A percentile compares a stretch with the other conserved stretches of the same genome.
These are phyloP conservation scores for Neonothopanus nambi DNA, from an alignment of 1,284 basidiomycete species.

Conservation along the genomic window DNA sequence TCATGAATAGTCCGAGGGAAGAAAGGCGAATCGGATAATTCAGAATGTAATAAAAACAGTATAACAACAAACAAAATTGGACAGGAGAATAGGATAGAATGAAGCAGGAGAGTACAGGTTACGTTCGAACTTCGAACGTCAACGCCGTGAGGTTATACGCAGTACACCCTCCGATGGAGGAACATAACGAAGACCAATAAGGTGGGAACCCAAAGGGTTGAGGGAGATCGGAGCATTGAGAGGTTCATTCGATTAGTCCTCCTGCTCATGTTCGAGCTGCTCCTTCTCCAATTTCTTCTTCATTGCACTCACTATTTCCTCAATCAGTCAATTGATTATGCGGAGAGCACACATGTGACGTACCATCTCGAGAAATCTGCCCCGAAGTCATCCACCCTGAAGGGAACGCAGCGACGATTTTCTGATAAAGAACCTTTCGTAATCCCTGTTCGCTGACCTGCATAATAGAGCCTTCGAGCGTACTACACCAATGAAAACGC, in stretches of 20 bases:
- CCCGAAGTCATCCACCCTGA: conserved; percentile 72
- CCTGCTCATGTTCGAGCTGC: conserved; percentile 9
- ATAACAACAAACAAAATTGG: no score
- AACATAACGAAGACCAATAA: no score
- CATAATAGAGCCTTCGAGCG: conserved; percentile 65
- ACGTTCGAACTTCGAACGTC: no score
- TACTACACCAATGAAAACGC: conserved; percentile 35
- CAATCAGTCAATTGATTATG: not conserved
- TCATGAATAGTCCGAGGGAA: no score
- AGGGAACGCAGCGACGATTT: conserved; percentile 77
- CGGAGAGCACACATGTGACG: conserved; percentile 17
- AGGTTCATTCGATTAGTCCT: not conserved
- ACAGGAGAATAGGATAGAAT: no score
- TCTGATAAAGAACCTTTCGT: conserved; percentile 77
- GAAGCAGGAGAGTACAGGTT: no score
- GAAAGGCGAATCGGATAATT: no score
- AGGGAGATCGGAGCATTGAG: no score
- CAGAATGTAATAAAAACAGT: no score
- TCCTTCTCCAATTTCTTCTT: conserved; percentile 31
- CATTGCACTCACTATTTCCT: conserved; percentile 66
- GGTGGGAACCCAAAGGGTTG: no score
- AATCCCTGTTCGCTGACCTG: conserved; percentile 78
- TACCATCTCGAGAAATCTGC: conserved; percentile 58
- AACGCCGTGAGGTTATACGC: no score
- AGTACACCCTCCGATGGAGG: no score